Base-by-base conservation (phyloP, 306 rosid species). In the Amphicarpaea edgeworthii region DNA sequence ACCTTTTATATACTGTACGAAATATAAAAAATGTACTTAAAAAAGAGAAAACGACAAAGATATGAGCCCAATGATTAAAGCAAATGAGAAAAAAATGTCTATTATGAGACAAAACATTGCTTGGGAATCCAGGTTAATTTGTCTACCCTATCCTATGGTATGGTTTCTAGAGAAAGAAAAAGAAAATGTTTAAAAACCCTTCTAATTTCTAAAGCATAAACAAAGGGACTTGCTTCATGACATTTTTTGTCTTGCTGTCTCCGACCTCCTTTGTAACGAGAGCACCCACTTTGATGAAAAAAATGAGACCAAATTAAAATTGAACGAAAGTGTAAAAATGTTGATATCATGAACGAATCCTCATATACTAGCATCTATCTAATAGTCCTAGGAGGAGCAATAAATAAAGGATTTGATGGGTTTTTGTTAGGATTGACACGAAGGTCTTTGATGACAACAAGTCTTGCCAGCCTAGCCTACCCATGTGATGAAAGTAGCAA, bases 401-500 rank as follows among this genome's bases (percentile, higher is more conserved):
- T 51, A 45, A 73, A 79, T 51, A 45, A 73, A 43, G 54, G 45
- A 57, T 23, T 72, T 38, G n/a, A 43, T 57, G 60, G 41, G 17
- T 1, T 78, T 17, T 66, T 66, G 63, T 73, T 73, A 54, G 24
- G 40, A 66, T 32, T 16, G 72, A 49, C 14, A 64, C 47, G 11
- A 6, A 24, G 66, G 64, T 73, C 20, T 74, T 26, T 54, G 65
- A 53, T 68, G 12, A 71, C 42, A 71, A 14, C 12, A 81, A 60
- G 43, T 26, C 53, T 47, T 50, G 77, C 69, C 70, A 51, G 64
- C 75, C 77, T 76, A 63, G 71, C 83, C 55, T 51, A 65, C 78
- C 81, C 86, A 79, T 63, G 84, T 69, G 81, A 69, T 83, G 79
- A 83, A 82, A 62, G 40, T 5, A 38, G 38, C 81, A 51, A 75